phyloP scores from a whole-genome alignment of 2,329 filamentous ascomycete species.

The Xylariaceae sp. region DNA sequence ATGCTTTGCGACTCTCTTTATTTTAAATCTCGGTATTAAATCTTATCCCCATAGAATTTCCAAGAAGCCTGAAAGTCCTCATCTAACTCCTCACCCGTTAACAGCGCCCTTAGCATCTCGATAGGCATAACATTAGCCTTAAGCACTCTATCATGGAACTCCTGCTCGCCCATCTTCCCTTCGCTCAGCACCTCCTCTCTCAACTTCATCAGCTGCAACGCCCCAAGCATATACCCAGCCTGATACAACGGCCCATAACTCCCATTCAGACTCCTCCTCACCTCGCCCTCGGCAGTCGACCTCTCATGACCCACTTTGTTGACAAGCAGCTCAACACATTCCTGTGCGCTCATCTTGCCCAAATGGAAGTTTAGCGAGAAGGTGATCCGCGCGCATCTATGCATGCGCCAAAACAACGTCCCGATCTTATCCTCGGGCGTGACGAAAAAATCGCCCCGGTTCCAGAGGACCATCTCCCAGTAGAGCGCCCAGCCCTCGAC shows the following conservation, averaged over 20 bases:
- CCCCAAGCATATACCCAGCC: slow-evolving; percentile 58
- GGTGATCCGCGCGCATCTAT: slow-evolving; percentile 57
- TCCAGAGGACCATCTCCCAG: slow-evolving; percentile 60
- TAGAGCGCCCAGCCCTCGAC: slow-evolving; percentile 62
- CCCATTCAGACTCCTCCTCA: slow-evolving; percentile 54
- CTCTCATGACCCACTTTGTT: slow-evolving; percentile 57
- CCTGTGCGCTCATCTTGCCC: slow-evolving; percentile 48
- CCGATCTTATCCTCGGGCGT: slow-evolving; percentile 53
- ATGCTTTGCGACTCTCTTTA: too few species aligned
- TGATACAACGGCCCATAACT: slow-evolving; percentile 59
- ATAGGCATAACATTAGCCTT: slow-evolving; percentile 52
- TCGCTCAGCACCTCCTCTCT: slow-evolving; percentile 41
- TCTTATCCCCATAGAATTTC: slow-evolving; percentile 44
- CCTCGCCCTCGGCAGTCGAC: slow-evolving; percentile 59
- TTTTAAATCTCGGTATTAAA: too few species aligned
- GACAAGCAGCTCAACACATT: slow-evolving; percentile 57
- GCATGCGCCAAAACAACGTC: slow-evolving; percentile 62
- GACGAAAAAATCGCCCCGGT: slow-evolving; percentile 48
- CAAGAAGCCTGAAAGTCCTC: slow-evolving; percentile 46
- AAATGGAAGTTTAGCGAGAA: slow-evolving; percentile 60
- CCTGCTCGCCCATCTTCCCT: slow-evolving; percentile 45
- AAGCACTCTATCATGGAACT: slow-evolving; percentile 55
- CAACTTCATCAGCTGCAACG: slow-evolving; percentile 53
- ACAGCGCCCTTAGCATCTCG: slow-evolving; percentile 50
- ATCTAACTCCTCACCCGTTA: slow-evolving; percentile 41